Evolutionary conservation across 2,329 filamentous ascomycete genomes (phyloP).

Genomic region (Colletotrichum simmondsii): DNA sequence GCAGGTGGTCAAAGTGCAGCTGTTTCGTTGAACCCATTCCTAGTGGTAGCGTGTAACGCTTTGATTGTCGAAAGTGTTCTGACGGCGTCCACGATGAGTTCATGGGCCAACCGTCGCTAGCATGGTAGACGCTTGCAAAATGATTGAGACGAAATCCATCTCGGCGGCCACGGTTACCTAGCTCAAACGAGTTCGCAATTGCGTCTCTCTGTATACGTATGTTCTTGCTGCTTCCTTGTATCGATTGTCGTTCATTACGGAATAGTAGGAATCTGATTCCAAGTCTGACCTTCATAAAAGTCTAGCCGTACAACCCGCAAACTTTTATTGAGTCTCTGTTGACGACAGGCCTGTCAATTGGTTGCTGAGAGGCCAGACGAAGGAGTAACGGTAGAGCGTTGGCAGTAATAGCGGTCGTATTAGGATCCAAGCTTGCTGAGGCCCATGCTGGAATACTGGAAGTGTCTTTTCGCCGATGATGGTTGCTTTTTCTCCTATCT

Average conservation of each 20-base stretch:
- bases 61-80: background rate
- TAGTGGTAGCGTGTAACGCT: background rate
- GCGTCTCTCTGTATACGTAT: background rate
- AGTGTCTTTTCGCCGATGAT: background rate
- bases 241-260: background rate
- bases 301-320: too few relatives aligned
- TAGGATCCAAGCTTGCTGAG: background rate
- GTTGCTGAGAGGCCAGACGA: background rate
- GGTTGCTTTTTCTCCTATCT: conserved; percentile 3
- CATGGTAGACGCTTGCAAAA: background rate
- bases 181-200: background rate
- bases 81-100: background rate
- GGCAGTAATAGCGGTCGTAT: conserved; percentile 19
- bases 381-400: background rate
- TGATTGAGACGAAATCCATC: background rate
- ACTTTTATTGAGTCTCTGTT: background rate
- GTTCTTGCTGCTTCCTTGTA: background rate
- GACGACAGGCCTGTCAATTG: background rate
- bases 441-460: conserved; percentile 6
- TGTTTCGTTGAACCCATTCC: conserved; percentile 1
- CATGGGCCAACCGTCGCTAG: background rate
- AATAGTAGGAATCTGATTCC: background rate
- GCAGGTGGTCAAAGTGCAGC: conserved; percentile 16
- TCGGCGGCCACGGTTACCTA: background rate
- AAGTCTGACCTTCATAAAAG: background rate